phyloP scores from a whole-genome alignment of 257 asterid species.

The Nicotiana undulata region DNA sequence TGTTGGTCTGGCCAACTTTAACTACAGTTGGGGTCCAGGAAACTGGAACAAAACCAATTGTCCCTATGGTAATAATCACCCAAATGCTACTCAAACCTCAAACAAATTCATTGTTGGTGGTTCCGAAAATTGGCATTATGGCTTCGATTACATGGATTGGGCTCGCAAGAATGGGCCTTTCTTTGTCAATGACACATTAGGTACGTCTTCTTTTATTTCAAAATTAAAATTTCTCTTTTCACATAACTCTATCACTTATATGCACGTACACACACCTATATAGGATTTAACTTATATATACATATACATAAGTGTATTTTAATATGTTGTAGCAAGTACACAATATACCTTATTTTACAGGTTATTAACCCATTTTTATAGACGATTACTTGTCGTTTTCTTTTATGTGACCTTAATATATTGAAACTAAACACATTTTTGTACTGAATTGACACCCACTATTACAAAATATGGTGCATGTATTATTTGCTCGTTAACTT shows the following conservation, averaged over 20 bases:
- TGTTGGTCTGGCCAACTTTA: slow-evolving; percentile 31
- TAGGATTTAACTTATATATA: too few species aligned
- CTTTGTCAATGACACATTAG: slow-evolving; percentile 49
- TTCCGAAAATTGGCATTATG: slow-evolving; percentile 55
- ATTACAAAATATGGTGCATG: too few species aligned
- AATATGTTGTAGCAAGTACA: too few species aligned
- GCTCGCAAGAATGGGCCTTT: slow-evolving; percentile 49
- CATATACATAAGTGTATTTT: too few species aligned
- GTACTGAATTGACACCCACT: not conserved
- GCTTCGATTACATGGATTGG: slow-evolving; percentile 67
- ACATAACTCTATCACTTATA: not conserved
- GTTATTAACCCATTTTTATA: not conserved
- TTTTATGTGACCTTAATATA: not conserved
- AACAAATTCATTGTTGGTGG: slow-evolving; percentile 51
- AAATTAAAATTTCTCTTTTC: too few species aligned
- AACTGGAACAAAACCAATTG: slow-evolving; percentile 13
- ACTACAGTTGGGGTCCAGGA: slow-evolving; percentile 26
- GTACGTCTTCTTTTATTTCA: slow-evolving; percentile 14
- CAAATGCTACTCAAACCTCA: slow-evolving; percentile 23
- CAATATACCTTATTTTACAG: not conserved
- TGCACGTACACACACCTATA: too few species aligned
- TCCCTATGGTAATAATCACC: slow-evolving; percentile 27
- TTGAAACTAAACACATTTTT: not conserved
- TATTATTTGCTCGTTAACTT: not conserved
- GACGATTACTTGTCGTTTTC: not conserved